Evolutionary conservation across 257 asterid genomes (phyloP), one percentile per base, ranked within the genome.

Genomic region (Henckelia pumila): DNA sequence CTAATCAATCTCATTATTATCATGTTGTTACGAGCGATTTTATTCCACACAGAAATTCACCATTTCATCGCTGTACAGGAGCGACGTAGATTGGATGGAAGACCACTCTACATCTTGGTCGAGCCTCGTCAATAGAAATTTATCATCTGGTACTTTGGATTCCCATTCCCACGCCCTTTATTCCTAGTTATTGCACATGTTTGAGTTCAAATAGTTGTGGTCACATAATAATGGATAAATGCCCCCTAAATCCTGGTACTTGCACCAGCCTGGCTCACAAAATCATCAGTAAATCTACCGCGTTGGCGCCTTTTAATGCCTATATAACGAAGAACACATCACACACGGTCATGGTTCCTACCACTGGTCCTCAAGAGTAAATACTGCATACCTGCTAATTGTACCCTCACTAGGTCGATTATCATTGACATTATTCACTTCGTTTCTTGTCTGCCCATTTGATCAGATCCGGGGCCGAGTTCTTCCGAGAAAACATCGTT

Each of bases 101-200:
- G 76, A 61, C 92, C 96, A 22, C 74, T 90, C 29, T 90, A 90
- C 63, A 84, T 90, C 69, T 82, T 90, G 75, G 97, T 90, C 66
- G 97, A 88, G 75, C 95, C 97, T 62, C 82, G 91, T 61, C 83
- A 82, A 76, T 84, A 67, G 86, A 67, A 74, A 78, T 37, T 60
- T 59, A 17, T 64, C 66, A 59, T 35, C 66, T 3, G 79, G 82
- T 77, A 73, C 35, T 8, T 55, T 5, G 20, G 26, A 4, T n/a
- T 50, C 40, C 17, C 6, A 4, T n/a, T 50, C 40, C 17, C 6
- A 35, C 6, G 50, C 50, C 20, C 17, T 60, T 29, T 5, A 16
- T 21, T 50, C 74, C 33, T 25, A 7, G 19, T 11, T 20, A 37
- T 21, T 64, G 21, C 33, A 11, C 32, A 47, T 8, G 26, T 23